phyloP scores from a whole-genome alignment of 2,329 filamentous ascomycete genomes.

The Phaeosphaeria sp. region DNA sequence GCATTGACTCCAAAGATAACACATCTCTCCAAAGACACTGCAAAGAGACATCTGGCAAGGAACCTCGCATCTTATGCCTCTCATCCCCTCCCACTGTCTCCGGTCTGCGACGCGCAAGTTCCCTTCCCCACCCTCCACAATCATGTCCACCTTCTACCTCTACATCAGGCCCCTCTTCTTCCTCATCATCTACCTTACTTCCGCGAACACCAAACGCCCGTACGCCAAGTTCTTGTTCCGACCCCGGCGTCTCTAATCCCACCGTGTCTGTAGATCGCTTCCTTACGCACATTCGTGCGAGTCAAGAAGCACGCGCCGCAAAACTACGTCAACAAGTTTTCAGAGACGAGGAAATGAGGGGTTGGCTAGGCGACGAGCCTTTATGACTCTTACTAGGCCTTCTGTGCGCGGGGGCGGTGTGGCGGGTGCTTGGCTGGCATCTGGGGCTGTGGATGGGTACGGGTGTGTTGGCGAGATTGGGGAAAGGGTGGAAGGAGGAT shows the following conservation, averaged over 20 bases:
- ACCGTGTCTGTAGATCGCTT: constrained; percentile 12
- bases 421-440: background rate
- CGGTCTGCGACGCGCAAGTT: background rate
- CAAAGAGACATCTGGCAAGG: too few species aligned
- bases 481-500: background rate
- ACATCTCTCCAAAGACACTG: too few species aligned
- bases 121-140: too few species aligned
- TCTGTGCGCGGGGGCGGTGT: background rate
- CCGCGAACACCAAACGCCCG: background rate
- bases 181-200: too few species aligned
- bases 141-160: too few species aligned
- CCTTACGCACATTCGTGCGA: constrained; percentile 19
- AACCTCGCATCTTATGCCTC: too few species aligned
- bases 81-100: too few species aligned
- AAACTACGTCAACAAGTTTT: background rate
- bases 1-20: too few species aligned
- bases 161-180: too few species aligned
- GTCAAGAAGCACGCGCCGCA: constrained; percentile 12
- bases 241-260: background rate
- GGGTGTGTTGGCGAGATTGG: background rate
- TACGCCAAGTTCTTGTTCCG: background rate
- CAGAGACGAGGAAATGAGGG: background rate
- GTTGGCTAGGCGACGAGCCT: background rate
- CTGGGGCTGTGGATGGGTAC: background rate
- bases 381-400: background rate